A percentile compares a stretch with the other conserved stretches of the same genome.
phyloP scores from a whole-genome alignment of 306 rosid genomes.

The Citrullus colocynthis region DNA sequence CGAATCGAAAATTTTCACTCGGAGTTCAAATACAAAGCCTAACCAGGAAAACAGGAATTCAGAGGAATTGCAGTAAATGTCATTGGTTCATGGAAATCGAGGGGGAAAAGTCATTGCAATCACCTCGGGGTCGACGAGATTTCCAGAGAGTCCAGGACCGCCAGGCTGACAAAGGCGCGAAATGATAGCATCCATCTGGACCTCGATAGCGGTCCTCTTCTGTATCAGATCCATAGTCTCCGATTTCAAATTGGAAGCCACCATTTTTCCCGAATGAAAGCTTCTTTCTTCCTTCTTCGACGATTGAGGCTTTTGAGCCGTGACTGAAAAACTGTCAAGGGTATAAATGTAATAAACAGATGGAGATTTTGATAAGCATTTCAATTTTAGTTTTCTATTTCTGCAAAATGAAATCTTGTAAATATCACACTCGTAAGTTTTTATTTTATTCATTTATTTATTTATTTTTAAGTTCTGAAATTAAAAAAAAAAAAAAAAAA shows the following conservation, averaged over 20 bases:
- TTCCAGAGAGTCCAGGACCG: constrained; percentile 76
- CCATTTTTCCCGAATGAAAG: constrained; percentile 28
- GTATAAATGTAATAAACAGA: background rate
- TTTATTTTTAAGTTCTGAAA: no score
- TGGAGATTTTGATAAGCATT: background rate
- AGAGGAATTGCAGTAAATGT: background rate
- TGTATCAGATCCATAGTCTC: constrained; percentile 65
- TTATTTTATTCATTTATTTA: no score
- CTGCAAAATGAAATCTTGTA: no score
- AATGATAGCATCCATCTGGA: constrained; percentile 69
- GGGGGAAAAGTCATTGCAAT: background rate
- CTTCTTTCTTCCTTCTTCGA: background rate
- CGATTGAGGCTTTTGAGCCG: background rate
- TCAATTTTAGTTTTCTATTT: no score
- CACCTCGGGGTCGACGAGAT: constrained; percentile 62
- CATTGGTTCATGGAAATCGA: background rate
- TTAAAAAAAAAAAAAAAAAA: no score
- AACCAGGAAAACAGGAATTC: background rate
- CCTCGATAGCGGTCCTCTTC: constrained; percentile 48
- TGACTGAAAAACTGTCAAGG: background rate
- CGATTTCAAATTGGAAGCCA: constrained; percentile 63
- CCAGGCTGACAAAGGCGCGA: constrained; percentile 62
- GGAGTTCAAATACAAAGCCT: background rate
- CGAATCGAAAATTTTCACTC: background rate
- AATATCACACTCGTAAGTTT: no score